A percentile compares a stretch with the other conserved stretches of the same genome.
Evolutionary conservation across 176 grass and related monocot species (phyloP).

Genomic region (Melocanna baccifera): DNA sequence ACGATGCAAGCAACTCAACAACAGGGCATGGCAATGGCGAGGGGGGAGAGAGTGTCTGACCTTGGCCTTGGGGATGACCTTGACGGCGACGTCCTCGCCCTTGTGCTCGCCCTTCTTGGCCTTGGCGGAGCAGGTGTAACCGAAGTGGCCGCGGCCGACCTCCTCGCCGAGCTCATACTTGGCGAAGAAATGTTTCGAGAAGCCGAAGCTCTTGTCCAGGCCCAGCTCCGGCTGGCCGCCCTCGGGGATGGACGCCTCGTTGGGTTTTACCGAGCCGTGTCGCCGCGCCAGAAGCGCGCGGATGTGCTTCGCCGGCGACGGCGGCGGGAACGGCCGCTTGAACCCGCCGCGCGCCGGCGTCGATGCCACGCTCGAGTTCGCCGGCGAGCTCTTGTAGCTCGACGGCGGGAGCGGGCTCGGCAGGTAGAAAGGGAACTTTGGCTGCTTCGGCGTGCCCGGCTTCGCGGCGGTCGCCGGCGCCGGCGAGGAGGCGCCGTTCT

Average conservation of each 20-base stretch:
- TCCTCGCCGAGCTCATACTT: constrained; percentile 95
- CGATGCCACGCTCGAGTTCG: constrained; percentile 83
- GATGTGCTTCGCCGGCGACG: constrained; percentile 98
- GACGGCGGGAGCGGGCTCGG: constrained; percentile 85
- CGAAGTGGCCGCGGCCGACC: constrained; percentile 95
- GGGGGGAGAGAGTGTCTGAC: constrained; percentile 31
- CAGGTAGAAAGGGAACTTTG: constrained; percentile 93
- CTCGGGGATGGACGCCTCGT: constrained; percentile 92
- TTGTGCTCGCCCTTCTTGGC: constrained; percentile 98
- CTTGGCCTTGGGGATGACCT: constrained; percentile 97
- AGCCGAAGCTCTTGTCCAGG: constrained; percentile 94
- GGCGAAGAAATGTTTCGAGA: constrained; percentile 92
- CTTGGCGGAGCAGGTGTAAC: constrained; percentile 88
- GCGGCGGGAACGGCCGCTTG: constrained; percentile 93
- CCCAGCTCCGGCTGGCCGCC: constrained; percentile 75
- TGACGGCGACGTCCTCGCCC: constrained; percentile 92
- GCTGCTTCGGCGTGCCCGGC: constrained; percentile 70
- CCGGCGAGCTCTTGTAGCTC: constrained; percentile 85
- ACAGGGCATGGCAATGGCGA: constrained; percentile 7
- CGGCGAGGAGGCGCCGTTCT: constrained; percentile 26
- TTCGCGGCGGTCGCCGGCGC: constrained; percentile 39
- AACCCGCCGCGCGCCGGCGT: constrained; percentile 69
- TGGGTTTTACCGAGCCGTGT: constrained; percentile 90
- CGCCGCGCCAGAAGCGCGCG: constrained; percentile 86
- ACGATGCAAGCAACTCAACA: constrained; percentile 32